Conservation (phyloP, 257 asterid genomes). For the Jacaranda copaia region DNA sequence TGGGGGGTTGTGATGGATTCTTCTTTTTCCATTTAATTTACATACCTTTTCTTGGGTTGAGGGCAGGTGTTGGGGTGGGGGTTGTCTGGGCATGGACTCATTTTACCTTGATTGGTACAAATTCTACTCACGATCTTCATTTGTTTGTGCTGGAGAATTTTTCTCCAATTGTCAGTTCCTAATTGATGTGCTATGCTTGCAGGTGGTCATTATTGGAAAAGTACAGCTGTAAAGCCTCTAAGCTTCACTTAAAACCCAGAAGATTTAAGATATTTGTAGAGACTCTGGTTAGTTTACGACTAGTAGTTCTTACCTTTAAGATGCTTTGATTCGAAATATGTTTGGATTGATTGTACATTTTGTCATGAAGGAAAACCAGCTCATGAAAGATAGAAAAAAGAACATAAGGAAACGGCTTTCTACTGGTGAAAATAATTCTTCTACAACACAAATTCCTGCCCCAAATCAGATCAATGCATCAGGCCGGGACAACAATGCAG, state of each 20-base stretch:
- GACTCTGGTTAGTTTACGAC: constrained; percentile 76
- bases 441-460: constrained; percentile 49
- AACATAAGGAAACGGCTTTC: constrained; percentile 66
- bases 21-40: no score
- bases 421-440: constrained; percentile 67
- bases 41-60: no score
- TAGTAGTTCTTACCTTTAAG: constrained; percentile 20
- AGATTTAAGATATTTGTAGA: constrained; percentile 93
- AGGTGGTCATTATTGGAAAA: constrained; percentile 99
- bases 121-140: background rate
- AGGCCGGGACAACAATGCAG: constrained; percentile 64
- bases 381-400: constrained; percentile 92
- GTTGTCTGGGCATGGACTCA: background rate
- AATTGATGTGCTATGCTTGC: constrained; percentile 39
- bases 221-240: constrained; percentile 98
- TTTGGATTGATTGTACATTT: constrained; percentile 40
- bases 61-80: no score
- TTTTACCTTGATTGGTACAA: constrained; percentile 2
- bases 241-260: constrained; percentile 98
- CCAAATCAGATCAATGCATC: constrained; percentile 61
- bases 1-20: no score
- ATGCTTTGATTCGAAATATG: constrained; percentile 26
- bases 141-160: background rate
- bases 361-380: constrained; percentile 87
- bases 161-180: constrained; percentile 21